Base-by-base conservation (phyloP, 805 yeast genomes). In the Komagataella mondaviorum region DNA sequence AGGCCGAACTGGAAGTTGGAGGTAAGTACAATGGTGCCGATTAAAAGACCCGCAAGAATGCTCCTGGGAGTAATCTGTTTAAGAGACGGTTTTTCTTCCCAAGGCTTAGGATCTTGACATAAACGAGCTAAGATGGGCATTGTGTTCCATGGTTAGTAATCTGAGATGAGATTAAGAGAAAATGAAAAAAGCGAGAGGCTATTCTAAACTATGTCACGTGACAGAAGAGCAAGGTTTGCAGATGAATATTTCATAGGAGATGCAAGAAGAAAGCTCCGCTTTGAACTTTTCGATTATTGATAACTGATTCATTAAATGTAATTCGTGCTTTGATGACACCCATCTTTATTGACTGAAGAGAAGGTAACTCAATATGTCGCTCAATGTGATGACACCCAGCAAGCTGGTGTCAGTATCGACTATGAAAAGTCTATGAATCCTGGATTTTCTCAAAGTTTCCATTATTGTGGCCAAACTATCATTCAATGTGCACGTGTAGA, bases 1-100 rank as follows among this genome's bases (percentile, higher is more conserved):
- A 91, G 71, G 1, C 98, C 99, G 63, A 91, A 91, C 63, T 91
- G 98, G 68, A 93, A 93, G 65, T 91, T 91, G 3, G 96, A 88
- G 16, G 89, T 71, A 23, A 93, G 71, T 36, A 93, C 90, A 23
- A 91, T 68, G 0, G 96, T 78, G 0, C 99, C 99, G n/a, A 91
- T 88, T 1, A 70, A 58, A 23, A 91, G 68, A 0, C 98, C 98
- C 1, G 83, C 86, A 0, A 82, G 43, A 0, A 88, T 80, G 2
- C 93, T 83, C 49, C 96, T 68, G 3, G 80, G 57, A 0, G 97
- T 88, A 4, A 86, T 74, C 60, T 86, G 95, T 1, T 77, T 80
- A 6, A 77, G 62, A 0, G 62, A 63, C 1, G 82, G 78, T 57
- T 83, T 84, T 10, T 70, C 68, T 12, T 61, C 58, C 77, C 78